Evolutionary conservation across 2,329 filamentous ascomycete genomes (phyloP), one percentile per base, ranked within the genome.

Genomic region (Trichoderma gracile): DNA sequence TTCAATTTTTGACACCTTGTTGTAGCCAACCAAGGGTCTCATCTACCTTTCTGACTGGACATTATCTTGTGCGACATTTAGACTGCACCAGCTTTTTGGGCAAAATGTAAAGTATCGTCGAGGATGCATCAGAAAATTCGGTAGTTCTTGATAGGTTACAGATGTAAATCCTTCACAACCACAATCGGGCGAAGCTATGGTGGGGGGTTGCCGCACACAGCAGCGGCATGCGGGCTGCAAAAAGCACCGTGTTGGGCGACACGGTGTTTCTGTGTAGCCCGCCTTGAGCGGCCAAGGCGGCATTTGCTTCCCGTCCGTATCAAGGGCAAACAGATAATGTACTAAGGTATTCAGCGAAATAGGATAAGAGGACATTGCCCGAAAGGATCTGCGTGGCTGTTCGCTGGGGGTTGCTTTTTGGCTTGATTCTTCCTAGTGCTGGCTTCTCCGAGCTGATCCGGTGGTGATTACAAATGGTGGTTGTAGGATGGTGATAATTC

Each of bases 161-260:
- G 38, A 17, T 25, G 3, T 21, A 19, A 45, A 30, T 49, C 47
- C 21, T 49, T 23, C 21, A 33, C n/a, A 30, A 23, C 56, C 27
- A 40, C 15, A 40, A 30, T n/a, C 56, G 43, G 56, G 56, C 56
- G 43, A 59, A 59, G 43, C 43, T 59, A 30, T 40, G 19, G 56
- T 40, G 33, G 56, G 56, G 56, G 27, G 30, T 23, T 14, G 55
- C 43, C 15, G 55, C 55, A 58, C 15, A 23, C n/a, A 58, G 30
- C 30, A 30, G 30, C 30, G 30, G 30, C 30, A 30, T 30, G 30
- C 30, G 30, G 30, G 30, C 30, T 30, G 30, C 30, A 30, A 8
- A 30, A 30, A 30, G 2, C 30, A 30, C 8, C 30, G 30, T 8
- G n/a, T n/a, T n/a, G n/a, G n/a, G n/a, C n/a, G n/a, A n/a, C n/a